Evolutionary conservation across 1,284 basidiomycete species (phyloP), one percentile per base, ranked within the genome.

Genomic region (Butyriboletus regius): DNA sequence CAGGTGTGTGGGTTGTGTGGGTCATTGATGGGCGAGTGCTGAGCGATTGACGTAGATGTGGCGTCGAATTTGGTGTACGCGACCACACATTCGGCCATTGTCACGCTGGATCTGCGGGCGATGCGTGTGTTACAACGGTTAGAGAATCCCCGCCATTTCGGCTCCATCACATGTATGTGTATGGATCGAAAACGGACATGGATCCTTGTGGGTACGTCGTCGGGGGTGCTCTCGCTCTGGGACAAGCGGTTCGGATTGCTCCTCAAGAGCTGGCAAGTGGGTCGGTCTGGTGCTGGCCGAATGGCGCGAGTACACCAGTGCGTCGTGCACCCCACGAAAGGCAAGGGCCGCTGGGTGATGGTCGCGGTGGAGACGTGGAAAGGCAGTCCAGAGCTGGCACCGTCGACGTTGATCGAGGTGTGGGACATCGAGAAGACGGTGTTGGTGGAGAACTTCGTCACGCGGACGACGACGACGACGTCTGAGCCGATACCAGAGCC

Each of bases 231-330:
- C 7, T 83, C 85, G 4, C 75, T 98, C 1, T 98, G 94, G 93
- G 95, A 98, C 70, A 78, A 93, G 45, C 83, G 95, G 3, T 98
- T 98, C 58, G 91, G 91, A 0, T 72, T 98, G n/a, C 71, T 88
- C 7, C 72, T 98, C 58, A 86, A 87, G 64, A 88, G 82, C 44
- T 97, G 94, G 94, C 80, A 82, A 55, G 82, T 83, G 1, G 83
- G 82, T n/a, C 59, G 57, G 12, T 73, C 75, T 10, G 73, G 82
- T 1, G 73, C 77, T 12, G 78, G 80, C 1, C 69, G 71, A 43
- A 71, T 73, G 13, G 75, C 73, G 3, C 75, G 79, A 15, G 78
- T 91, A 22, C 77, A 88, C 53, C 81, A 88, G 59, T 83, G 85
- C 56, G 77, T 75, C 6, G 72, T 92, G 0, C 93, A 97, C 62